A percentile compares a stretch with the other conserved stretches of the same genome.
Conservation (phyloP, 2,329 filamentous ascomycete species). For the Phaeophleospora eucalypticola region DNA sequence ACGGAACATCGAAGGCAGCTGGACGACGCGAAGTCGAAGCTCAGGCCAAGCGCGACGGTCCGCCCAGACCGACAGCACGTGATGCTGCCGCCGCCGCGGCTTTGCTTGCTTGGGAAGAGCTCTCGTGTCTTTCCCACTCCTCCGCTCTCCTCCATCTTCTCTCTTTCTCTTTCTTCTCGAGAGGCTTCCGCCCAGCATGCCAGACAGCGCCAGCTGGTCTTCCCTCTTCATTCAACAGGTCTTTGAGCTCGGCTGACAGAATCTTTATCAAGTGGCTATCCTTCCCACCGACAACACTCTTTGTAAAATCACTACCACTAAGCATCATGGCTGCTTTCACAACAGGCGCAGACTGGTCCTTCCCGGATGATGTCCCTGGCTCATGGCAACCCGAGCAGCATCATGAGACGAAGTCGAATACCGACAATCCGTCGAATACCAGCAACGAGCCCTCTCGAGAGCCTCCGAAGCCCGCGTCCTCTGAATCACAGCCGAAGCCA, state of each 20-base stretch:
- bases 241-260: slow-evolving; percentile 1
- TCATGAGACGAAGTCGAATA: background rate
- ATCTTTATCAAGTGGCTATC: background rate
- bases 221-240: background rate
- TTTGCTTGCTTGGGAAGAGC: no score
- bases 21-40: no score
- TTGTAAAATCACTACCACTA: background rate
- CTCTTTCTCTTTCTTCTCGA: background rate
- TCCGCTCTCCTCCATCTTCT: no score
- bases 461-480: slow-evolving; percentile 18
- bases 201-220: background rate
- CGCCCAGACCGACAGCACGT: no score
- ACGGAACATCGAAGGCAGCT: no score
- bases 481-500: slow-evolving; percentile 20
- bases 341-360: slow-evolving; percentile 43
- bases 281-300: background rate
- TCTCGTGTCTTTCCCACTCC: no score
- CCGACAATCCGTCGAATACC: background rate
- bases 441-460: slow-evolving; percentile 1
- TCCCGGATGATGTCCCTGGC: slow-evolving; percentile 44
- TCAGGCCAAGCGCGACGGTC: no score
- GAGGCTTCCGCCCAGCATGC: background rate
- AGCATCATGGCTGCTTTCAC: slow-evolving; percentile 40
- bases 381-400: slow-evolving; percentile 12
- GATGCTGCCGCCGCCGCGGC: no score